Conservation (phyloP, 805 yeast species). For the Cyberlindnera amylophila region DNA sequence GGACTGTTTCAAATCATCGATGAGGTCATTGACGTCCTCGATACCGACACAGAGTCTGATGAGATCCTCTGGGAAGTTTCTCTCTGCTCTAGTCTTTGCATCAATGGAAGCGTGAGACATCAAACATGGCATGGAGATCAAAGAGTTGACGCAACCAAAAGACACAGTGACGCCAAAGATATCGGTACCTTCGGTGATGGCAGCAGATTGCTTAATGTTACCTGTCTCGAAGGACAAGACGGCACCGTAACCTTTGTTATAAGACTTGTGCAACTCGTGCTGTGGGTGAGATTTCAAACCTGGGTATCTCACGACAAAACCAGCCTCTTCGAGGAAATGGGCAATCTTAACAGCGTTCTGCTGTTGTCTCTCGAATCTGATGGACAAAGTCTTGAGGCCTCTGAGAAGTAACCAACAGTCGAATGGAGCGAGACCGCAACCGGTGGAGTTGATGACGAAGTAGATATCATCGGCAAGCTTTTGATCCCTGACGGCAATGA, state of each 20-base stretch:
- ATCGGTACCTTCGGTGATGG: slow-evolving; percentile 69
- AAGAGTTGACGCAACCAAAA: slow-evolving; percentile 90
- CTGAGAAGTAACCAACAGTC: slow-evolving; percentile 87
- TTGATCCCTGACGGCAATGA: slow-evolving; percentile 64
- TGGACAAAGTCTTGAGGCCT: slow-evolving; percentile 84
- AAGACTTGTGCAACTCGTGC: slow-evolving; percentile 69
- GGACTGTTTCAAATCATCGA: slow-evolving; percentile 74
- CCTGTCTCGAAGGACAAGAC: slow-evolving; percentile 90
- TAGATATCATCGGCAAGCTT: slow-evolving; percentile 66
- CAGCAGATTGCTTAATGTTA: slow-evolving; percentile 56
- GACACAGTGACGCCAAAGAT: slow-evolving; percentile 88
- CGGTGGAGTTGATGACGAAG: slow-evolving; percentile 82
- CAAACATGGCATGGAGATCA: slow-evolving; percentile 89
- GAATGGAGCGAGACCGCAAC: slow-evolving; percentile 88
- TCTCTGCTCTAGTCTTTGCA: slow-evolving; percentile 76
- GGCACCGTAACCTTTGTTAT: slow-evolving; percentile 84
- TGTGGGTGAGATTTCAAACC: slow-evolving; percentile 82
- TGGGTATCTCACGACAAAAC: slow-evolving; percentile 74
- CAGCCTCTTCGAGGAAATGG: slow-evolving; percentile 59
- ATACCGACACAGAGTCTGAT: slow-evolving; percentile 90
- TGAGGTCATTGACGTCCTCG: slow-evolving; percentile 76
- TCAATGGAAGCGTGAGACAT: slow-evolving; percentile 98
- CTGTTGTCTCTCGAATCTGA: slow-evolving; percentile 87
- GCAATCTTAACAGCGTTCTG: slow-evolving; percentile 74
- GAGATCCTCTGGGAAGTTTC: slow-evolving; percentile 90